Percentiles rank a stretch among this genome's conserved stretches.
phyloP scores from a whole-genome alignment of 2,329 filamentous ascomycete genomes.

The Botryotinia convoluta region DNA sequence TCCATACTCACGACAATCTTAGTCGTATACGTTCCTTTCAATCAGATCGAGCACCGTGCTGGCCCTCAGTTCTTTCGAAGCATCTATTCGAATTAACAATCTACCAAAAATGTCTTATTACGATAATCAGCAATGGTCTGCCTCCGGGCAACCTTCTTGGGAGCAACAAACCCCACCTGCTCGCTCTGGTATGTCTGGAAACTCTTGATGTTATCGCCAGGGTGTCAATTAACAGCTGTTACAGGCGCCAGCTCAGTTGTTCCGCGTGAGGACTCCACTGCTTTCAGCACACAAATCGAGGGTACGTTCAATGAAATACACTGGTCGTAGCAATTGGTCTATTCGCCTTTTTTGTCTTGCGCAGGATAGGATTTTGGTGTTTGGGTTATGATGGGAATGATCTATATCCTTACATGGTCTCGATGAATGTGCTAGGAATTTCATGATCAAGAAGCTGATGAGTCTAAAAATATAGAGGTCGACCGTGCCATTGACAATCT shows the following conservation, averaged over 20 bases:
- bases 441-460: constrained; percentile 20
- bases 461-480: constrained; percentile 64
- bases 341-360: neutral
- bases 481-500: constrained; percentile 94
- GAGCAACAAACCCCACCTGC: constrained; percentile 71
- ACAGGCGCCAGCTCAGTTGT: constrained; percentile 73
- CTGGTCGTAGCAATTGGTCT: neutral
- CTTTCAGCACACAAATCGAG: constrained; percentile 86
- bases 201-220: constrained; percentile 13
- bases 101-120: constrained; percentile 61
- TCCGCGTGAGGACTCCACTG: constrained; percentile 69
- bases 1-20: constrained; percentile 28
- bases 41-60: constrained; percentile 33
- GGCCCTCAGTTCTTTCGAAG: constrained; percentile 37
- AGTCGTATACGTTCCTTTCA: constrained; percentile 39
- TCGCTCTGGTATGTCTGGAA: constrained; percentile 59
- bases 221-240: constrained; percentile 34
- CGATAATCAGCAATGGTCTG: constrained; percentile 64
- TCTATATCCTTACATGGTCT: neutral
- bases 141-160: constrained; percentile 60
- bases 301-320: constrained; percentile 56
- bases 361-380: neutral
- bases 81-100: constrained; percentile 31
- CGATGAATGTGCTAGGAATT: neutral
- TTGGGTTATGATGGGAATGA: neutral